Evolutionary conservation across 2,329 filamentous ascomycete genomes (phyloP), one percentile per base, ranked within the genome.

Genomic region (Epichloe gansuensis): DNA sequence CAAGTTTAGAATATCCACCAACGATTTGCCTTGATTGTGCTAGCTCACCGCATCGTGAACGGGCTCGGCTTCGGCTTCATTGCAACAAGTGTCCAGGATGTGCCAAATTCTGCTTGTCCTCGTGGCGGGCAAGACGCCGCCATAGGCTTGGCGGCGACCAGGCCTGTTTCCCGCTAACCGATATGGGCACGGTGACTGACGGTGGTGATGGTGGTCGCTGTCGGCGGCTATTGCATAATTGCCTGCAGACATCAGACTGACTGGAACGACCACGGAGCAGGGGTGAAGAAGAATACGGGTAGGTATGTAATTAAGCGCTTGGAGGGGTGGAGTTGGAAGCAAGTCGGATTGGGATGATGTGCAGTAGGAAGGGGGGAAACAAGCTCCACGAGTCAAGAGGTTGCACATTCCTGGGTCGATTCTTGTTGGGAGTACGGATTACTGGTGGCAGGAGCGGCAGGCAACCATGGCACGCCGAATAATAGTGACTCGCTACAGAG

Each of bases 41-140:
- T 41, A 53, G 42, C 45, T 53, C 52, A 51, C 52, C 52, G 49
- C 48, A 51, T 51, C 35, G 43, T 47, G 25, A 53, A 47, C 7
- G 23, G 48, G 45, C 44, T 51, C 40, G 49, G 47, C 51, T 50
- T 47, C 27, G 36, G 42, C 34, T 23, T 38, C 47, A 40, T n/a
- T 36, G 34, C 45, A 21, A 47, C 23, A 36, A 21, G 7, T n/a
- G 46, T 27, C 51, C 23, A 46, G 47, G 43, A 40, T 47, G 36
- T 44, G 38, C 47, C 47, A 53, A 50, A 51, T 48, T 51, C 52
- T 53, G 48, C 44, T 44, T 45, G 40, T 48, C 49, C 44, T 53
- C 44, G 52, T 53, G 48, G 48, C 35, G 17, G 39, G 38, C 39
- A 40, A 41, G 42, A 21, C 44, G 51, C 51, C 51, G 41, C 47